Evolutionary conservation across 352 stramenopile genomes (phyloP).

Genomic region (Thalassiosira delicatula): DNA sequence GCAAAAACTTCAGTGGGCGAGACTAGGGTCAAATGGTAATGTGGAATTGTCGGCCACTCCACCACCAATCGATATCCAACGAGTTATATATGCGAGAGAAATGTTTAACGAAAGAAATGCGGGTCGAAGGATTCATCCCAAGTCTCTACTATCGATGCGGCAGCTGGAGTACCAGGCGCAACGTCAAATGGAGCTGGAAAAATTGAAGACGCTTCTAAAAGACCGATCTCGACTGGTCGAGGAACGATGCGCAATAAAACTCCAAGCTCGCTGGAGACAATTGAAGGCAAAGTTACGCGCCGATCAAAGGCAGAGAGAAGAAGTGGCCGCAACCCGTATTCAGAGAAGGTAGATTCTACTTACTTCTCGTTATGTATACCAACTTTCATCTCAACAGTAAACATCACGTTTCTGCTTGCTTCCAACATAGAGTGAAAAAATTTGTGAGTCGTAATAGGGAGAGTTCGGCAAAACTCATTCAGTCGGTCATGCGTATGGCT

Average conservation of each 20-base stretch:
- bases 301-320: slow-evolving; percentile 23
- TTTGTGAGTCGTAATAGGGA: slow-evolving; percentile 43
- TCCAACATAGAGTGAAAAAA: too few relatives aligned
- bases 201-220: slow-evolving; percentile 34
- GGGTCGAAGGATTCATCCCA: slow-evolving; percentile 31
- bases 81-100: slow-evolving; percentile 46
- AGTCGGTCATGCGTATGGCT: slow-evolving; percentile 52
- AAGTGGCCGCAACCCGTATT: slow-evolving; percentile 32
- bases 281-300: slow-evolving; percentile 23
- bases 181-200: slow-evolving; percentile 34
- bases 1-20: slow-evolving; percentile 40
- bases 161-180: slow-evolving; percentile 43
- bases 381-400: too few relatives aligned
- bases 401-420: too few relatives aligned
- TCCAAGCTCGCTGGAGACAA: slow-evolving; percentile 43
- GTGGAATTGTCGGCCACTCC: slow-evolving; percentile 33
- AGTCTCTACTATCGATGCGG: slow-evolving; percentile 26
- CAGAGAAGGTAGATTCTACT: too few relatives aligned
- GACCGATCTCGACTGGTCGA: slow-evolving; percentile 32
- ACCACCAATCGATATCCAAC: slow-evolving; percentile 56
- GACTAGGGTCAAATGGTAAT: slow-evolving; percentile 11
- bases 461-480: slow-evolving; percentile 33
- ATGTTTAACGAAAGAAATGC: slow-evolving; percentile 27
- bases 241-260: slow-evolving; percentile 45
- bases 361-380: too few relatives aligned